phyloP scores from a whole-genome alignment of 768 basidiomycete species.

The Amanita brunnescens region DNA sequence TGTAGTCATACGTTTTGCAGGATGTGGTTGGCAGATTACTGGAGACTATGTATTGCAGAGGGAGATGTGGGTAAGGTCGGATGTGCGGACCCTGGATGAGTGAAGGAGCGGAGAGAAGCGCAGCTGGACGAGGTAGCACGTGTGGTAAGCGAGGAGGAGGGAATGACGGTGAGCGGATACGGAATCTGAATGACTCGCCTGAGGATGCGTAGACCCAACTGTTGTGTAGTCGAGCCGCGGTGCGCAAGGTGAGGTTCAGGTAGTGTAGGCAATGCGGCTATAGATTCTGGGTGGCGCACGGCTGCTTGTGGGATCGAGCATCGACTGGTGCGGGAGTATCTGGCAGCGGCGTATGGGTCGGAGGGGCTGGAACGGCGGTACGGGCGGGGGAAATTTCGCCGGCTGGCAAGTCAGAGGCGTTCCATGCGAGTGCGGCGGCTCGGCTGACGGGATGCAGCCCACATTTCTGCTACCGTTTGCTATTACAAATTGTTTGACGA shows the following conservation, averaged over 20 bases:
- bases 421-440: no score
- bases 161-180: constrained; percentile 42
- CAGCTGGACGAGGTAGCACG: constrained; percentile 65
- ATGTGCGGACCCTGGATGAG: constrained; percentile 75
- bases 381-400: constrained; percentile 56
- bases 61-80: constrained; percentile 69
- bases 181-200: neutral
- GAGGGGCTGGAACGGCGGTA: constrained; percentile 52
- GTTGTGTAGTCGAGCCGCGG: constrained; percentile 71
- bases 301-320: constrained; percentile 62
- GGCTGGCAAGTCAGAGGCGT: no score
- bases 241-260: constrained; percentile 63
- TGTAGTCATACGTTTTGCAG: constrained; percentile 82
- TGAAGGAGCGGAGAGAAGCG: constrained; percentile 54
- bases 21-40: constrained; percentile 73
- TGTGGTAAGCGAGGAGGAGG: constrained; percentile 56
- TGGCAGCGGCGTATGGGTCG: constrained; percentile 46
- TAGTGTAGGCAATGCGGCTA: constrained; percentile 63
- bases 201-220: constrained; percentile 49
- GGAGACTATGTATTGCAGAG: constrained; percentile 73
- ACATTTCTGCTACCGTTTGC: constrained; percentile 83
- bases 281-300: no score
- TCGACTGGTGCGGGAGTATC: constrained; percentile 65
- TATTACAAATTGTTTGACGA: constrained; percentile 61
- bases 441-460: constrained; percentile 60